phyloP scores from a whole-genome alignment of 1,139 yeast genomes.

The Yamadazyma jaroonii region DNA sequence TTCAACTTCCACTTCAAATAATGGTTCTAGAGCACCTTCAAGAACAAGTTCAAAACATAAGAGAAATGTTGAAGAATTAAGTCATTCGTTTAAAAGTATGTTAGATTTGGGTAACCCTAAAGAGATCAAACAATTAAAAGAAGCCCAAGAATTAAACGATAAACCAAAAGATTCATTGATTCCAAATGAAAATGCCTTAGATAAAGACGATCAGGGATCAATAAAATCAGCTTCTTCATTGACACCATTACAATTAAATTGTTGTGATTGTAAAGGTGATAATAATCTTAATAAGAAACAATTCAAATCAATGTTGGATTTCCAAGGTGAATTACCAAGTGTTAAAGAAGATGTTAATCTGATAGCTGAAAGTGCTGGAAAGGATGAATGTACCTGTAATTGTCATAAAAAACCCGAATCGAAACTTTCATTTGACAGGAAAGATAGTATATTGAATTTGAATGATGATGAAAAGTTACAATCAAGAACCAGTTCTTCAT shows the following conservation, averaged over 20 bases:
- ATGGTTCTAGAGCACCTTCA: constrained; percentile 32
- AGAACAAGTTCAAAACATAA: constrained; percentile 32
- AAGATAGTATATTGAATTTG: constrained; percentile 1
- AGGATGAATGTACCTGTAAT: constrained; percentile 5
- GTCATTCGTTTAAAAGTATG: constrained; percentile 39
- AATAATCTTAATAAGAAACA: constrained; percentile 1
- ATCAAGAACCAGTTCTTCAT: constrained; percentile 1
- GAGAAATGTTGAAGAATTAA: constrained; percentile 13
- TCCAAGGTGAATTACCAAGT: constrained; percentile 17
- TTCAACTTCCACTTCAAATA: constrained; percentile 18
- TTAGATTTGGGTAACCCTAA: constrained; percentile 26
- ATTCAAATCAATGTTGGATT: constrained; percentile 13
- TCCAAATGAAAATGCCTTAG: not conserved
- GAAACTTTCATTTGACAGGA: constrained; percentile 1
- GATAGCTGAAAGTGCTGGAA: constrained; percentile 5
- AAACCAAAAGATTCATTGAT: too few relatives aligned
- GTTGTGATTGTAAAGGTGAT: constrained; percentile 5
- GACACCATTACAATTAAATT: constrained; percentile 11
- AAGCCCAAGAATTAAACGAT: constrained; percentile 8
- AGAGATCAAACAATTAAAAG: not conserved
- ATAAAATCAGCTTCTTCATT: constrained; percentile 29
- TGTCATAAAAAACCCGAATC: constrained; percentile 6
- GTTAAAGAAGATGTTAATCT: constrained; percentile 24
- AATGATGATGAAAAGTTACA: not conserved
- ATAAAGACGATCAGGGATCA: constrained; percentile 18